Evolutionary conservation across 73 alveolate genomes (phyloP).

Genomic region (Urostyla sp.): DNA sequence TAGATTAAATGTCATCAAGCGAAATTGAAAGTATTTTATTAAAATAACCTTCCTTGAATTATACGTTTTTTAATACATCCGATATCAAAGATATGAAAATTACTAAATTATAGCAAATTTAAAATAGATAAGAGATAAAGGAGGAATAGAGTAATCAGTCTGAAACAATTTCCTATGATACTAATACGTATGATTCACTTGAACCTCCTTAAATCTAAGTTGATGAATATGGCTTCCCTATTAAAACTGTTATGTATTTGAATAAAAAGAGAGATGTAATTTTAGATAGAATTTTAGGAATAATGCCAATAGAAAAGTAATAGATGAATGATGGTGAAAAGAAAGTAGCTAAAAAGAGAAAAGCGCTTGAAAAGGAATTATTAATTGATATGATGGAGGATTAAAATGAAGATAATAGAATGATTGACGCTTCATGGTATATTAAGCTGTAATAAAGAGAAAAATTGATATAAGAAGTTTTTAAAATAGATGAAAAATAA

Average conservation of each 20-base stretch:
- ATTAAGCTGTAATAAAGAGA: neutral
- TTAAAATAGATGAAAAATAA: too few species aligned
- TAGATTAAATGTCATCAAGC: too few species aligned
- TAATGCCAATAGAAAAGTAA: neutral
- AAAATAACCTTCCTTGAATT: too few species aligned
- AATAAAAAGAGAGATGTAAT: neutral
- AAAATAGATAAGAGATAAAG: neutral
- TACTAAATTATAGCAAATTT: neutral
- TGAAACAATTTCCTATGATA: neutral
- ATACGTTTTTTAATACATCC: too few species aligned
- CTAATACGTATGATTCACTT: neutral
- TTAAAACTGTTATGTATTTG: neutral
- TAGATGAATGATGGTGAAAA: slow-evolving; percentile 21
- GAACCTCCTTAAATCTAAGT: neutral
- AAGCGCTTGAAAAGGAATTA: neutral
- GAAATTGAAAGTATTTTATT: too few species aligned
- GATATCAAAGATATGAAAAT: slow-evolving; percentile 10
- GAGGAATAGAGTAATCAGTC: neutral
- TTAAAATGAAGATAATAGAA: neutral
- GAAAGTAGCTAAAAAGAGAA: neutral
- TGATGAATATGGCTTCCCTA: slow-evolving; percentile 7
- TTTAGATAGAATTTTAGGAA: slow-evolving; percentile 2
- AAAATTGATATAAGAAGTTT: too few species aligned
- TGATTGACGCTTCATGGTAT: too few species aligned
- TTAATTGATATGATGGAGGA: neutral